Percentiles rank a stretch among this genome's conserved stretches.
Evolutionary conservation across 2,329 filamentous ascomycete species (phyloP).

Genomic region (Ophiocordyceps camponoti-floridani): DNA sequence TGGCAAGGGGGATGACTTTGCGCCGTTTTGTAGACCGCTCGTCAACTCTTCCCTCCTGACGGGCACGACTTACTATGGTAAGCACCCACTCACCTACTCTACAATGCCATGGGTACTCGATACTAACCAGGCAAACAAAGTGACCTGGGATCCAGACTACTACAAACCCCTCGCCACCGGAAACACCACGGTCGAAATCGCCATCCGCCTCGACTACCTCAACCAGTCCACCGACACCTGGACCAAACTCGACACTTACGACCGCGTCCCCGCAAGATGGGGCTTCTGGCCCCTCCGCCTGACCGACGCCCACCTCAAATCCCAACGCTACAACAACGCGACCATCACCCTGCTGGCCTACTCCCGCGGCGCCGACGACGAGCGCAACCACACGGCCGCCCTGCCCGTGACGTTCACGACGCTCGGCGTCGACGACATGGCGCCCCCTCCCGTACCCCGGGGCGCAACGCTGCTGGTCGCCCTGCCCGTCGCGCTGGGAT

Average conservation of each 20-base stretch:
- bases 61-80: slow-evolving; percentile 33
- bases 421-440: slow-evolving; percentile 18
- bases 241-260: slow-evolving; percentile 16
- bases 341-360: slow-evolving; percentile 25
- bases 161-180: slow-evolving; percentile 21
- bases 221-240: slow-evolving; percentile 18
- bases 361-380: slow-evolving; percentile 13
- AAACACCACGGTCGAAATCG: slow-evolving; percentile 14
- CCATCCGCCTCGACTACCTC: slow-evolving; percentile 21
- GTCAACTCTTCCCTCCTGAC: slow-evolving; percentile 23
- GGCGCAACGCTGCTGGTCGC: slow-evolving; percentile 30
- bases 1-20: slow-evolving; percentile 21
- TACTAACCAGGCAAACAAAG: slow-evolving; percentile 16
- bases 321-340: slow-evolving; percentile 24
- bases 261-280: slow-evolving; percentile 19
- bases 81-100: slow-evolving; percentile 3
- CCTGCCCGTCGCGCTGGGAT: slow-evolving; percentile 30
- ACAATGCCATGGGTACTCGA: too few relatives aligned
- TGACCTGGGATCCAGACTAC: slow-evolving; percentile 37
- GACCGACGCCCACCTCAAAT: slow-evolving; percentile 16
- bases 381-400: slow-evolving; percentile 22
- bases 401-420: slow-evolving; percentile 17
- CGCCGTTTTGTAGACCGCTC: slow-evolving; percentile 33
- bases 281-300: slow-evolving; percentile 31
- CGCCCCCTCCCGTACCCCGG: slow-evolving; percentile 13